These are phyloP conservation scores for Salisapilia sapeloensis DNA, from an alignment of 352 stramenopile species.

Conservation along the genomic window DNA sequence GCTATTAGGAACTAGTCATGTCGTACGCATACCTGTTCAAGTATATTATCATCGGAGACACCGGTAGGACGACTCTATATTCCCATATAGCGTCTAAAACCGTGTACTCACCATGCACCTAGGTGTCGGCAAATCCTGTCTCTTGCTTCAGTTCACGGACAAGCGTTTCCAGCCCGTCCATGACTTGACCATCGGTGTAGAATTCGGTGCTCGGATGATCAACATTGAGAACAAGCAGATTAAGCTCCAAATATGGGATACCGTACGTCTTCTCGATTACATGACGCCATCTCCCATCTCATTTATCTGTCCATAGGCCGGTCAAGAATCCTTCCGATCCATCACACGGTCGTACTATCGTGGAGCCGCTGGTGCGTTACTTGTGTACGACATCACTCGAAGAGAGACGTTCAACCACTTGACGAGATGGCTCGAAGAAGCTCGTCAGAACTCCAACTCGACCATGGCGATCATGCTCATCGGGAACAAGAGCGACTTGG, in stretches of 20 bases:
- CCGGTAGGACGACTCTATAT: conserved; percentile 36
- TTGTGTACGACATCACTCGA: conserved; percentile 98
- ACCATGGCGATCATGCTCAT: conserved; percentile 99
- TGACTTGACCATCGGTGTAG: conserved; percentile 98
- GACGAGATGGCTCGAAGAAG: conserved; percentile 96
- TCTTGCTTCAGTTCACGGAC: conserved; percentile 99
- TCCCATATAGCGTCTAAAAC: not conserved
- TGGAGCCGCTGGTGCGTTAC: conserved; percentile 89
- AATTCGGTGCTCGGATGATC: conserved; percentile 99
- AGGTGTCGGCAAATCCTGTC: conserved; percentile 99
- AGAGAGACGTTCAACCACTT: conserved; percentile 99
- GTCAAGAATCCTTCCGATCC: conserved; percentile 98
- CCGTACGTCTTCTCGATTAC: conserved; percentile 23
- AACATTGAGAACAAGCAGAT: conserved; percentile 97
- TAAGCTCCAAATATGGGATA: conserved; percentile 98
- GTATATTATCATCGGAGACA: conserved; percentile 99
- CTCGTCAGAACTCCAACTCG: conserved; percentile 93
- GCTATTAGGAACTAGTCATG: too few relatives aligned
- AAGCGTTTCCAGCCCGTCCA: conserved; percentile 99
- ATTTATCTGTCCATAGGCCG: conserved; percentile 51
- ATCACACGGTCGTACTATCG: conserved; percentile 99
- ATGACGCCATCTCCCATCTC: too few relatives aligned
- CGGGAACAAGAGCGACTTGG: conserved; percentile 97
- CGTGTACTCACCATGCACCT: not conserved
- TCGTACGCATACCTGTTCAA: conserved; percentile 95